phyloP scores from a whole-genome alignment of 2,329 filamentous ascomycete genomes.

The Magnaporthiopsis incrustans region DNA sequence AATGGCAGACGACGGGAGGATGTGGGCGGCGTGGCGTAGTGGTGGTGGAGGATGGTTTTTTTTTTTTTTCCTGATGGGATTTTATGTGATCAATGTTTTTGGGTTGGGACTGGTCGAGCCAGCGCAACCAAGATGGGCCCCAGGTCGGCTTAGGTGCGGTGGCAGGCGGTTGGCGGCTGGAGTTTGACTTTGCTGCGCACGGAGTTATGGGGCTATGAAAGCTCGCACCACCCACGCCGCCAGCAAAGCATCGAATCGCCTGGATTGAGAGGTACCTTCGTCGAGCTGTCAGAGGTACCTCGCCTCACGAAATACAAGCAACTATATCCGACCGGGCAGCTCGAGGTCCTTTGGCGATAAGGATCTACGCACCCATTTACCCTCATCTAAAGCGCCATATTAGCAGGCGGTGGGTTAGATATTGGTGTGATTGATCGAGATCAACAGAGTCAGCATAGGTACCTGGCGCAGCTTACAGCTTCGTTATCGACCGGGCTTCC shows the following conservation, averaged over 20 bases:
- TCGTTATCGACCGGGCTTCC: not conserved
- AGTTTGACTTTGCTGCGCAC: not conserved
- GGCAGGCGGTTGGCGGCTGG: slow-evolving; percentile 5
- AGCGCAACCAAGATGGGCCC: slow-evolving; percentile 7
- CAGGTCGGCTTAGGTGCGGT: slow-evolving; percentile 1
- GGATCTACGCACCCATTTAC: no score
- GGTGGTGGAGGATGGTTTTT: slow-evolving; percentile 4
- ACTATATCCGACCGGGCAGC: not conserved
- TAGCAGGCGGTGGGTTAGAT: not conserved
- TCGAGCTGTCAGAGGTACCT: not conserved
- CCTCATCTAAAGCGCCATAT: no score
- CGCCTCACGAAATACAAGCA: not conserved
- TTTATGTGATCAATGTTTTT: slow-evolving; percentile 4
- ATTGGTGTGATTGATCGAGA: not conserved
- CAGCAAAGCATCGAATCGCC: not conserved
- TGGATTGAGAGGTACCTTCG: not conserved
- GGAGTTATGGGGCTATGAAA: not conserved
- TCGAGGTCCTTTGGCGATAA: no score
- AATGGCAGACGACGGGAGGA: slow-evolving; percentile 5
- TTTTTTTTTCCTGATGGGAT: slow-evolving; percentile 3
- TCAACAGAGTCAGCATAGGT: not conserved
- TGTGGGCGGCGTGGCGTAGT: slow-evolving; percentile 4
- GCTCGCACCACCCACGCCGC: not conserved
- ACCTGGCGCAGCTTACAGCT: not conserved
- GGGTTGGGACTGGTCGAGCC: slow-evolving; percentile 6